Evolutionary conservation across 2,329 filamentous ascomycete genomes (phyloP), one percentile per base, ranked within the genome.

Genomic region (Cladosporium sphaerospermum): DNA sequence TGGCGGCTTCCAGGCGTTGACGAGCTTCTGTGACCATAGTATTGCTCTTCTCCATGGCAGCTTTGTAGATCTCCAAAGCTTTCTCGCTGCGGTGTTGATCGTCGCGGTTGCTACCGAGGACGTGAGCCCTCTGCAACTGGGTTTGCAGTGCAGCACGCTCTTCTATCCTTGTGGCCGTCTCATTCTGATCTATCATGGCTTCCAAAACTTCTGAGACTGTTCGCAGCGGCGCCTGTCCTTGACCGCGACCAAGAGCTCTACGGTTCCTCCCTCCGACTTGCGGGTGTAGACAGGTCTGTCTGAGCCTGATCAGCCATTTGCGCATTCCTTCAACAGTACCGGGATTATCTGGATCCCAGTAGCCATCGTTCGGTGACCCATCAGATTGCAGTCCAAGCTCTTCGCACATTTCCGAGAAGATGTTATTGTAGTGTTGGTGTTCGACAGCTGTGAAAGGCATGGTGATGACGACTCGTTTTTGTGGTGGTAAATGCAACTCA

Each of bases 361-460:
- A 75, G 3, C 78, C 77, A 3, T 63, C 57, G 0, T 81, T 56
- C 0, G 89, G 88, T 2, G 72, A 73, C 0, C 92, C 91, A 23
- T 81, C 73, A 0, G 73, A 62, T 60, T 83, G 77, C 6, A 97
- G 68, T 1, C 81, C 83, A 57, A 84, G 87, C 1, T 81, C 81
- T 28, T 83, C 77, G 48, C 83, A 83, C 81, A 96, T 89, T 56
- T 88, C 76, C 45, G 83, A 78, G 64, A 92, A 90, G 2, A 95
- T 69, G 6, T 83, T 81, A 40, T 80, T 77, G 63, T 97, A 97
- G 64, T 95, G 84, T 64, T 96, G 89, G 64, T 96, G 88, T 66
- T 97, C 93, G 9, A 97, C 81, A 0, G 88, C 82, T 0, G 87
- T 93, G 63, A 97, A 95, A 0, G 93, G 89, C 67, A 96, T 84